A percentile compares a stretch with the other conserved stretches of the same genome.
Conservation (phyloP, 164 flowering plant species). For the Akebia trifoliata region DNA sequence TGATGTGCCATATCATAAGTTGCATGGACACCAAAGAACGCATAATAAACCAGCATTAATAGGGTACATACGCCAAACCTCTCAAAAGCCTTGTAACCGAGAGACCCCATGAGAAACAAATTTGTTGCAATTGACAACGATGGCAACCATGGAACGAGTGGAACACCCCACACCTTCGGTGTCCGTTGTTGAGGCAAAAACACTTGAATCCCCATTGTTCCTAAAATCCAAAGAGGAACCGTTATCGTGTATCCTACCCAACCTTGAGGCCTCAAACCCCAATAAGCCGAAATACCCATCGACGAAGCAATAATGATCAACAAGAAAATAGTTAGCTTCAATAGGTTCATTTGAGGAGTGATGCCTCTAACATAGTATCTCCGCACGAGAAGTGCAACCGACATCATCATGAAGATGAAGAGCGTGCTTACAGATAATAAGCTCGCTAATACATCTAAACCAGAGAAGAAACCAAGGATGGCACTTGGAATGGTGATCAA, state of each 20-base stretch:
- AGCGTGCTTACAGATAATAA: slow-evolving; percentile 57
- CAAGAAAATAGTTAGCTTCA: slow-evolving; percentile 32
- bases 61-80: slow-evolving; percentile 53
- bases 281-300: slow-evolving; percentile 42
- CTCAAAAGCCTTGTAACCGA: slow-evolving; percentile 32
- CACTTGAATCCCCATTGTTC: slow-evolving; percentile 35
- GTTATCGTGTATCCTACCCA: slow-evolving; percentile 47
- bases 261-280: slow-evolving; percentile 37
- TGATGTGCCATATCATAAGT: slow-evolving; percentile 56
- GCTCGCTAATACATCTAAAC: slow-evolving; percentile 46
- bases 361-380: slow-evolving; percentile 47
- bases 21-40: slow-evolving; percentile 61
- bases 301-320: slow-evolving; percentile 50
- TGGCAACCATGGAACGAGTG: slow-evolving; percentile 67
- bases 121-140: slow-evolving; percentile 55
- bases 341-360: slow-evolving; percentile 27
- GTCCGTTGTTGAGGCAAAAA: slow-evolving; percentile 36
- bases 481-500: slow-evolving; percentile 34
- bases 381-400: slow-evolving; percentile 59
- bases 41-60: slow-evolving; percentile 48
- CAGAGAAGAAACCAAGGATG: slow-evolving; percentile 48
- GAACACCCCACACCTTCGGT: slow-evolving; percentile 67
- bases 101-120: slow-evolving; percentile 57
- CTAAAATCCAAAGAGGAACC: slow-evolving; percentile 44
- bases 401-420: slow-evolving; percentile 60